Conservation (phyloP, 345 rosid species). For the Sisymbrium altissimum region DNA sequence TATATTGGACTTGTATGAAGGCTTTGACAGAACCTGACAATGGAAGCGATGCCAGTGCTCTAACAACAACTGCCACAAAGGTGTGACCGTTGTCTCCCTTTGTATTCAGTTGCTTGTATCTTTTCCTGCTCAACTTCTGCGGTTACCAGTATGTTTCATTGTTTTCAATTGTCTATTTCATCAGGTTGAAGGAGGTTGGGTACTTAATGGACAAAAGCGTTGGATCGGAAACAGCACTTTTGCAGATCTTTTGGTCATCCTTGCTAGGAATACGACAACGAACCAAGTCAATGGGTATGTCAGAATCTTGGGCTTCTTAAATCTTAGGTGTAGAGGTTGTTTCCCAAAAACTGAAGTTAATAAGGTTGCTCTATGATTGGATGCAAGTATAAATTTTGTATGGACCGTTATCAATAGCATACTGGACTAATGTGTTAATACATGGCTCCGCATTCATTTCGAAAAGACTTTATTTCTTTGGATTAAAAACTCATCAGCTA, state of each 20-base stretch:
- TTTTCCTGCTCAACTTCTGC: neutral
- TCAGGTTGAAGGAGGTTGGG: constrained; percentile 92
- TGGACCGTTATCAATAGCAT: neutral
- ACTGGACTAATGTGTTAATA: neutral
- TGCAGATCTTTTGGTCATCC: constrained; percentile 80
- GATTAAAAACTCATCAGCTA: neutral
- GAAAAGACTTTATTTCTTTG: constrained; percentile 7
- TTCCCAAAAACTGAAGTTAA: constrained; percentile 3
- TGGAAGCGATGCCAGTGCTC: constrained; percentile 94
- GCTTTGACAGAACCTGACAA: constrained; percentile 93
- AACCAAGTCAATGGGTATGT: constrained; percentile 90
- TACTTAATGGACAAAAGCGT: constrained; percentile 86
- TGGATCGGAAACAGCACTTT: constrained; percentile 99
- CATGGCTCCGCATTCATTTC: neutral
- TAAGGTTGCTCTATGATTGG: neutral
- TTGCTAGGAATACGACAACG: constrained; percentile 73
- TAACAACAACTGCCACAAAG: constrained; percentile 82
- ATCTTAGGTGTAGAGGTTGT: constrained; percentile 16
- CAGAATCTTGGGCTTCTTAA: neutral
- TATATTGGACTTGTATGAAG: constrained; percentile 36
- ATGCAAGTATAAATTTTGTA: neutral
- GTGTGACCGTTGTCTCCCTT: constrained; percentile 33
- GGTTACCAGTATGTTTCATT: neutral
- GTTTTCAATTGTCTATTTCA: constrained; percentile 4
- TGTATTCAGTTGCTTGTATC: constrained; percentile 9